Evolutionary conservation across 805 yeast genomes (phyloP), one percentile per base, ranked within the genome.

Genomic region (Myxozyma sirexii): DNA sequence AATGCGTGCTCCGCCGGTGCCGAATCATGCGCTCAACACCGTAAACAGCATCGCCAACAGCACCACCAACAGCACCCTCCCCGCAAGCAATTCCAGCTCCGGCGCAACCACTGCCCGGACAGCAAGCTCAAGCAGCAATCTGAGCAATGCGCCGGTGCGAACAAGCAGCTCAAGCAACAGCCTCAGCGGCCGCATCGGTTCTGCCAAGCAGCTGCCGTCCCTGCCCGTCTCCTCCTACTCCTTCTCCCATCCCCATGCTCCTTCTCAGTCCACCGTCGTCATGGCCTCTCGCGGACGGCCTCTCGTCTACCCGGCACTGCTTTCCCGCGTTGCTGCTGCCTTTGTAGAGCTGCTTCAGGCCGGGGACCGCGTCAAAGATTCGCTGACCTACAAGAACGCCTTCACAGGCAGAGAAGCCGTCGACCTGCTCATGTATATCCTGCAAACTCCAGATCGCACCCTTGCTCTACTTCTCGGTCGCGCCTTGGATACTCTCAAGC

Each of bases 391-490:
- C 74, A 87, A 96, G 71, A 96, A 92, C 70, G 86, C 97, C 0
- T 94, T 94, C 70, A 87, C 97, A 0, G 99, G 99, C 35, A 80
- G 89, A 23, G 94, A 90, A 74, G 97, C 98, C 0, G 96, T 94
- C 31, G 97, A 91, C 72, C 82, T 86, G n/a, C 84, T 94, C 60
- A 86, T 96, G 58, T 80, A 86, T 57, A 88, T 94, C 54, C 86
- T 93, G 52, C 80, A 96, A 66, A 93, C 97, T 0, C 87, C 90
- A 7, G 99, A 94, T 72, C 80, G 99, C 60, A 92, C 91, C 67
- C 76, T 94, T 68, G 98, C 98, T 0, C 76, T 94, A 48, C 76
- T 94, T 35, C 76, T 94, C 51, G 99, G 98, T 29, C 80, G 99
- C 64, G 86, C 97, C 0, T 77, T 94, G 56, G 98, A 94, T 75